Percentiles rank a stretch among this genome's conserved stretches.
Evolutionary conservation across 1,284 basidiomycete species (phyloP).

Genomic region (Phellopilus nigrolimitatus): DNA sequence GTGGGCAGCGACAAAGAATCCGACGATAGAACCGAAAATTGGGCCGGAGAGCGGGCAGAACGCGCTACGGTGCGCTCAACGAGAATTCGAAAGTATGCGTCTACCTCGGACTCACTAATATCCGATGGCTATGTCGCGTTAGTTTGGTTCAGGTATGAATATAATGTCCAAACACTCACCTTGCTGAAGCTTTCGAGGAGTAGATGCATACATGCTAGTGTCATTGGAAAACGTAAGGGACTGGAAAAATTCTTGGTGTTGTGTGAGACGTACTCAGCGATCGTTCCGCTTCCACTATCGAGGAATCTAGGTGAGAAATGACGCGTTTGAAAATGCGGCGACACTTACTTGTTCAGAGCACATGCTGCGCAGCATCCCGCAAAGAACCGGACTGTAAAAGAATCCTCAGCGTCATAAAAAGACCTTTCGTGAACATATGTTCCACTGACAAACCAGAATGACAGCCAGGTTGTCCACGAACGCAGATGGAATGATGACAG

Average conservation of each 20-base stretch:
- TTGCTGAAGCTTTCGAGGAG: conserved; percentile 10
- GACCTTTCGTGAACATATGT: neutral
- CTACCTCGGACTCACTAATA: conserved; percentile 9
- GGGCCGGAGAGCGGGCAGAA: conserved; percentile 26
- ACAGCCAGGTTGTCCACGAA: conserved; percentile 23
- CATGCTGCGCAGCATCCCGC: conserved; percentile 22
- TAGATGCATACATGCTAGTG: conserved; percentile 8
- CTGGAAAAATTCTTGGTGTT: too few relatives aligned
- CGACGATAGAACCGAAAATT: conserved; percentile 25
- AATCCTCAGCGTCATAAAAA: neutral
- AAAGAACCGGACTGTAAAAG: conserved; percentile 22
- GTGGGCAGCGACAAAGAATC: conserved; percentile 27
- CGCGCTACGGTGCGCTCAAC: conserved; percentile 8
- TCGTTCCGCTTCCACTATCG: conserved; percentile 15
- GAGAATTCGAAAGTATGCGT: neutral
- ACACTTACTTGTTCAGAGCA: conserved; percentile 23
- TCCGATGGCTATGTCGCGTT: conserved; percentile 9
- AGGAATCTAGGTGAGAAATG: neutral
- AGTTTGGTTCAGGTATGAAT: neutral
- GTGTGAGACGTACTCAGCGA: conserved; percentile 18
- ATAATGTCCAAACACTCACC: conserved; percentile 1
- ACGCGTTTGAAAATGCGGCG: neutral
- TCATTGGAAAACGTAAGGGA: too few relatives aligned
- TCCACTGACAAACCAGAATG: conserved; percentile 23
- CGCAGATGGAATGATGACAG: conserved; percentile 21